Conservation (phyloP, 148 eudicot genomes). For the Fagopyrum esculentum region DNA sequence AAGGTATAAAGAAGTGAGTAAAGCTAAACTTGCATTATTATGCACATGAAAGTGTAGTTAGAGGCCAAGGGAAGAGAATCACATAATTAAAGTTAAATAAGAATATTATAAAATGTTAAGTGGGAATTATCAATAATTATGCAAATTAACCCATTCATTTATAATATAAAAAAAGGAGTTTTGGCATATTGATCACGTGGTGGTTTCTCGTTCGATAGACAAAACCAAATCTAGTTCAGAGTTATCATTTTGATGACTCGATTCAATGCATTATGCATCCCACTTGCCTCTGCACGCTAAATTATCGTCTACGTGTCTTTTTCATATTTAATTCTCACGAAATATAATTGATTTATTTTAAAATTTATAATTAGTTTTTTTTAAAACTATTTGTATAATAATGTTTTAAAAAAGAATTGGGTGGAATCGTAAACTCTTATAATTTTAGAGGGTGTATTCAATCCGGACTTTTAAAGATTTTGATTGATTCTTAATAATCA, state of each 20-base stretch:
- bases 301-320: neutral
- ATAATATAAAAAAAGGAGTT: neutral
- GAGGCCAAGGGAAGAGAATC: neutral
- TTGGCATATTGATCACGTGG: constrained; percentile 8
- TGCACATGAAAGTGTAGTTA: neutral
- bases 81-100: constrained; percentile 3
- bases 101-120: neutral
- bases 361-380: neutral
- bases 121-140: neutral
- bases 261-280: neutral
- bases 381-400: too few species aligned
- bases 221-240: neutral
- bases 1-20: neutral
- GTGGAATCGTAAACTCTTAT: too few species aligned
- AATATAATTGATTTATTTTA: neutral
- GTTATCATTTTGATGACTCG: neutral
- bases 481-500: too few species aligned
- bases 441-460: too few species aligned
- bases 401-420: too few species aligned
- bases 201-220: neutral
- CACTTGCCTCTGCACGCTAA: neutral
- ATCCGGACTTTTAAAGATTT: too few species aligned
- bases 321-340: neutral
- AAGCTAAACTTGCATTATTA: neutral
- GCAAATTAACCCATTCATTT: neutral